Base-by-base conservation (phyloP, 805 yeast species). In the Wickerhamiella musiphila region DNA sequence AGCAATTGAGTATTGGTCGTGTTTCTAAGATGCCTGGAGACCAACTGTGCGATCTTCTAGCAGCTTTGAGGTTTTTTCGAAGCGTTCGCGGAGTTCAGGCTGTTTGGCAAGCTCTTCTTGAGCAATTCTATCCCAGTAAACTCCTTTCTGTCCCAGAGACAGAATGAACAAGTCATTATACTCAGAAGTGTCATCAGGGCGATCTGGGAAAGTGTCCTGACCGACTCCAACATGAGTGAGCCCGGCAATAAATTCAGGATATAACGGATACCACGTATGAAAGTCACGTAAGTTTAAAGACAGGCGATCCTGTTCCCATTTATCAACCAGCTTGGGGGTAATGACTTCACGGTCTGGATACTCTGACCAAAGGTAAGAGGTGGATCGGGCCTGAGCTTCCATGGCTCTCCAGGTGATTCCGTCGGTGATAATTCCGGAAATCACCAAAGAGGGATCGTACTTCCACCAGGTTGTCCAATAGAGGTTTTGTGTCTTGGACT, bases 391-490 rank as follows among this genome's bases (percentile, higher is more conserved):
- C 34, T 39, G 42, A 11, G 33, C 29, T 20, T 39, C 42, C 18
- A 39, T 18, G 2, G 37, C 35, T 5, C 36, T 19, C 42, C 42
- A 39, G 9, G 37, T 34, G 18, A 39, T 23, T 11, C 40, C 34
- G 18, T 39, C 42, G 6, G 38, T 35, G 23, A 39, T 32, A 10
- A 29, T 26, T 6, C 40, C 26, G 10, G 38, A 15, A 2, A 39
- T 30, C 1, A 35, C 42, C 13, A 39, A 26, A n/a, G 40, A 34
- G n/a, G 36, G 28, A 19, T 39, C 42, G 13, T 26, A 16, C 14
- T 37, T 37, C 40, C 40, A 39, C 42, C 42, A 39, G 3, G 42
- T 39, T 5, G 39, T 34, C 42, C 42, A 39, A 28, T 30, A 39
- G 20, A 39, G 18, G 20, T 39, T 39, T 18, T 18, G 16, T n/a